phyloP scores from a whole-genome alignment of 1,284 basidiomycete species.

The Fistulinella staudtii region DNA sequence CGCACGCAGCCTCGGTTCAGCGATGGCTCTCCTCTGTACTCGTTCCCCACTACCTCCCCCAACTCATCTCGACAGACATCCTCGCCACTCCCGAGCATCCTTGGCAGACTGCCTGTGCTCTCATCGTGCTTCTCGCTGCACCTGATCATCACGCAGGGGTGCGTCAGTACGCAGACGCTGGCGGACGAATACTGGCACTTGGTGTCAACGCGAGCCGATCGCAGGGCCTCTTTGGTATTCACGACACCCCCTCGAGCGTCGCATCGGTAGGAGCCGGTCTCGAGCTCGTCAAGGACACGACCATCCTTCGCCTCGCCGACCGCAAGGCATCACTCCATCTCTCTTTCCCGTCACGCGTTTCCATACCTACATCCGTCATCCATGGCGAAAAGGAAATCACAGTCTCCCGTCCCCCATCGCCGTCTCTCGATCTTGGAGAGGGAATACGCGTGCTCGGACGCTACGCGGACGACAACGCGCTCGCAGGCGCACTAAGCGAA shows the following conservation, averaged over 20 bases:
- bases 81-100: constrained; percentile 57
- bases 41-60: constrained; percentile 74
- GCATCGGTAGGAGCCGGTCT: constrained; percentile 10
- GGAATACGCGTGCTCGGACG: constrained; percentile 14
- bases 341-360: constrained; percentile 23
- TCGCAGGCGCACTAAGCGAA: constrained; percentile 26
- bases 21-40: constrained; percentile 59
- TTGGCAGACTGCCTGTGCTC: constrained; percentile 71
- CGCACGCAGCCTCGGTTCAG: constrained; percentile 53
- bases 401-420: constrained; percentile 8
- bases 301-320: constrained; percentile 24
- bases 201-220: constrained; percentile 44
- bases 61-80: constrained; percentile 54
- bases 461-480: constrained; percentile 16
- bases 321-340: constrained; percentile 21
- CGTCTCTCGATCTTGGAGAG: constrained; percentile 18
- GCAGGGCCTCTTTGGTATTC: constrained; percentile 18
- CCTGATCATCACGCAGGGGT: constrained; percentile 50
- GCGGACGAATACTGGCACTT: constrained; percentile 69
- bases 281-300: constrained; percentile 19
- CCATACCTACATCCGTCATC: constrained; percentile 9
- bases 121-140: constrained; percentile 71
- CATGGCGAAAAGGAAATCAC: constrained; percentile 7
- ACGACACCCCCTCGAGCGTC: constrained; percentile 10
- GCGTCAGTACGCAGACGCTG: constrained; percentile 58